Evolutionary conservation across 2,329 filamentous ascomycete genomes (phyloP), one percentile per base, ranked within the genome.

Genomic region (Raffaelea albimanens): DNA sequence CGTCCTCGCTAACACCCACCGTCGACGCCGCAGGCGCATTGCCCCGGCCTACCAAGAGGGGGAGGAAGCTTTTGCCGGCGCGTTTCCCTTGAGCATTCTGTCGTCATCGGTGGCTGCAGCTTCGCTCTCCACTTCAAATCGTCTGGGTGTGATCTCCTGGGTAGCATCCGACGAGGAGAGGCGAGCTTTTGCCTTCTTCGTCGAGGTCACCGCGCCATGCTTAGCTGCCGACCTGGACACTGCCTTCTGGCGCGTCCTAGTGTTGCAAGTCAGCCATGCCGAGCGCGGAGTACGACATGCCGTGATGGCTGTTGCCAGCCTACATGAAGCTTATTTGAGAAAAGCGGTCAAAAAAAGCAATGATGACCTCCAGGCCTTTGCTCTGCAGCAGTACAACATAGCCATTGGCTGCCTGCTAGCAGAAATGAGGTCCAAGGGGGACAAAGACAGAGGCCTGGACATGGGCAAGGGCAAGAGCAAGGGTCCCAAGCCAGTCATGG

Each of bases 151-250:
- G 25, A 29, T 29, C 13, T 29, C 25, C 25, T 29, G 25, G 25
- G 13, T 13, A 52, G 57, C 58, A 4, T 53, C 58, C 31, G 51
- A 56, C 13, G 56, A 63, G 33, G 61, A 69, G 52, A 58, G 58
- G 36, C 58, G 63, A 2, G 60, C 64, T 38, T 62, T 67, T 29
- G 60, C 67, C 23, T 65, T 65, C 51, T 72, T 70, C 54, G 57
- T 62, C 51, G 45, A 62, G 48, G 53, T 69, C 56, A 65, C 65
- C 1, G 64, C 67, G 0, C 64, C 63, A 1, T 58, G 64, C 1
- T 59, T 77, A 4, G 65, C 69, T 2, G 66, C 67, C 2, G 65
- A 67, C 51, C 65, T 71, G 33, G 66, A 67, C 20, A 59, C 58
- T 11, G 57, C 57, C 38, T 64, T 64, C 45, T 64, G 62, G 62